Base-by-base conservation (phyloP, 768 basidiomycete species). In the Suillus decipiens region DNA sequence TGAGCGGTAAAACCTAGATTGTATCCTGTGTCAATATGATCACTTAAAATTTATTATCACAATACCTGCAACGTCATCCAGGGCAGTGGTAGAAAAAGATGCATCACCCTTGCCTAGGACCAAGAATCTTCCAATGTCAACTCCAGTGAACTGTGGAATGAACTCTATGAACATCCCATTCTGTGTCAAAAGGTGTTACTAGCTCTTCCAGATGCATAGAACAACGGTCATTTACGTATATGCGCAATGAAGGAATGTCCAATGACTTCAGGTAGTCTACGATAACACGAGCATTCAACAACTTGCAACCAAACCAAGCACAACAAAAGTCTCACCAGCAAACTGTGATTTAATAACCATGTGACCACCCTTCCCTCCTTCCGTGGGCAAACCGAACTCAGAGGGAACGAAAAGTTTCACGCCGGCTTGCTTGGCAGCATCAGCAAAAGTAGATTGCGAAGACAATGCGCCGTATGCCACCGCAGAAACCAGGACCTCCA, bases 381-480 rank as follows among this genome's bases (percentile, higher is more conserved):
- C 71, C 0, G 72, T 79, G 15, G 76, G 71, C 65, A 77, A 69
- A 24, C 78, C 76, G 36, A 68, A 80, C 61, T 79, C 79, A 22
- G 72, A 74, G 14, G 78, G 77, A n/a, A 77, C 77, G 55, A 80
- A 78, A 55, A 80, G 45, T 64, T 76, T 75, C 22, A 80, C 76
- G 1, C 69, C 73, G 0, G 77, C 78, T 42, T 66, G 68, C 61
- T 76, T 76, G 31, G 79, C 75, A 15, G 78, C 79, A 8, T 75
- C 72, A 15, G 72, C 77, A 41, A 79, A 61, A 1, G 65, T 48
- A 33, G 65, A 66, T 58, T 78, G 76, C 7, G 64, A 66, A 2
- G 60, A 47, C 15, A 73, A 65, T 8, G 69, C 77, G 8, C 67
- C 70, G 2, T 68, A 71, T 17, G 73, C 72, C 43, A 79, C 45